Percentiles rank a stretch among this genome's conserved stretches.
These are phyloP conservation scores for Pseudopyrenochaeta lycopersici DNA, from an alignment of 2,329 filamentous ascomycete genomes.

Conservation along the genomic window DNA sequence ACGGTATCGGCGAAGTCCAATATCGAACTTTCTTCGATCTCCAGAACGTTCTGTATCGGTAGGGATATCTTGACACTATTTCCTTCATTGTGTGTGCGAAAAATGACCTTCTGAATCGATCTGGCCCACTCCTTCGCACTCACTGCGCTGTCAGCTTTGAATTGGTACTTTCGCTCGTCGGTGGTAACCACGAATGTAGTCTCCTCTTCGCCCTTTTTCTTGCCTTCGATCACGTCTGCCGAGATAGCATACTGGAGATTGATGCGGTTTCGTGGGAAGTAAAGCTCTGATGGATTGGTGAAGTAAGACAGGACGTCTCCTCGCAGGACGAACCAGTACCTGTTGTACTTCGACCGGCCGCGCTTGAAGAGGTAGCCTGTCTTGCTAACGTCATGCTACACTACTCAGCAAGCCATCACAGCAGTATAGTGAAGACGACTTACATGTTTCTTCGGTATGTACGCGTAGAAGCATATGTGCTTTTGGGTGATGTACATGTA, in stretches of 20 bases:
- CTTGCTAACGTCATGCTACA: conserved; percentile 68
- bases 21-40: conserved; percentile 91
- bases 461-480: conserved; percentile 97
- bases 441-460: conserved; percentile 91
- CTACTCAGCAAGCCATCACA: conserved; percentile 24
- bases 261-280: conserved; percentile 91
- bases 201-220: conserved; percentile 75
- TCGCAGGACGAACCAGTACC: conserved; percentile 93
- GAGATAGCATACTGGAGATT: conserved; percentile 92
- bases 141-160: conserved; percentile 84
- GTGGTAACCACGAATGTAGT: conserved; percentile 83
- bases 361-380: conserved; percentile 89
- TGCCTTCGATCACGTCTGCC: conserved; percentile 75
- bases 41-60: conserved; percentile 86
- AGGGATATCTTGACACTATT: conserved; percentile 96
- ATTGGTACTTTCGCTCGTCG: conserved; percentile 82
- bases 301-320: conserved; percentile 94
- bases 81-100: conserved; percentile 93
- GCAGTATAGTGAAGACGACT: conserved; percentile 41
- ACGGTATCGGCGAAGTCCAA: conserved; percentile 92
- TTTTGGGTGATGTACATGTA: conserved; percentile 94
- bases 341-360: conserved; percentile 86
- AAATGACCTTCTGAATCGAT: conserved; percentile 91
- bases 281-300: conserved; percentile 80
- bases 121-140: conserved; percentile 98